Base-by-base conservation (phyloP, 106 monocot genomes). In the Chionographis japonica region DNA sequence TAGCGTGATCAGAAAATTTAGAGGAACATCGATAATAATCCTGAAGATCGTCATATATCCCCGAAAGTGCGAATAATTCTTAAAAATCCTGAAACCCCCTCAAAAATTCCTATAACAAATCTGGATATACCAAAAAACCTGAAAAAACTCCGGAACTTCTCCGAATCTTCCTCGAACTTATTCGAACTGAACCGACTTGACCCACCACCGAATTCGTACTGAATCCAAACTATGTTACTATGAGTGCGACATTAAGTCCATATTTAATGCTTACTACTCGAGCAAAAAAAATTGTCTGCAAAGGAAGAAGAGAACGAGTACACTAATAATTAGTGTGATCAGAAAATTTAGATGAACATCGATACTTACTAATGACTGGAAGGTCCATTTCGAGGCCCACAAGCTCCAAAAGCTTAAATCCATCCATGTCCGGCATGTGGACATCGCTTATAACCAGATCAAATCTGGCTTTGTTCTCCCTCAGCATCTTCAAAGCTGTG, bases 351-450 rank as follows among this genome's bases (percentile, higher is more conserved):
- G 41, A 18, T 9, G 13, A 56, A 38, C 4, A 36, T 13, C 3
- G 11, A 10, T 41, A 61, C 79, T 80, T 74, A 80, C 79, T 80
- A 13, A 80, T 74, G 13, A 74, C 73, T 38, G 79, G 79, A 35
- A 80, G 63, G 64, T 80, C 74, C 73, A 80, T 74, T 19, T 80
- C 79, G 5, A 74, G 74, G 19, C 74, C 79, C 20, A 80, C 74
- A 36, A 69, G 68, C 63, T 80, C 79, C 50, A 74, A 52, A 27
- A 80, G 74, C 61, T 80, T 73, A 40, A 80, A 80, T 13, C 79
- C 79, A 60, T 80, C 79, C 68, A 80, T 80, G 56, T 80, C 79
- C 14, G 79, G 79, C 79, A 80, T 80, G 52, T 80, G 74, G 13
- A 80, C 74, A 17, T 80, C 79, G 16, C 68, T 80, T 50, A 80